Evolutionary conservation across 768 basidiomycete genomes (phyloP).

Genomic region (Hypsizygus marmoreus): DNA sequence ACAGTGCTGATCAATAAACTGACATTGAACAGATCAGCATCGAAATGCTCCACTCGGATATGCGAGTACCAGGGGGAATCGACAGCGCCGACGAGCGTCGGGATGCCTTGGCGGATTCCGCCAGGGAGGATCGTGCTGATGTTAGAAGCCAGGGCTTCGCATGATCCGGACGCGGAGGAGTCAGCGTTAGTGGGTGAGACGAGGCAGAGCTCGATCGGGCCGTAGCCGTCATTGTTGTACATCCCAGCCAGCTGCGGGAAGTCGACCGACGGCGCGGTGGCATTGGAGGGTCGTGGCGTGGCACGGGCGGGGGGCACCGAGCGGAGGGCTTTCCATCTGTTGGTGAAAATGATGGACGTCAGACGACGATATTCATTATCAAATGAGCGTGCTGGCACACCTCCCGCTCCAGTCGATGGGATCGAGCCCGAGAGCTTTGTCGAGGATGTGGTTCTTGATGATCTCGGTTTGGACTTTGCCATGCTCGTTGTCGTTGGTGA

Average conservation of each 20-base stretch:
- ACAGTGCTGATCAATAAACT: conserved; percentile 15
- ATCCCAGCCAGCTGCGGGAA: conserved; percentile 20
- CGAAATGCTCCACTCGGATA: conserved; percentile 17
- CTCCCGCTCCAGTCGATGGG: conserved; percentile 24
- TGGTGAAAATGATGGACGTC: too few species aligned
- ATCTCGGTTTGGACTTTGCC: conserved; percentile 18
- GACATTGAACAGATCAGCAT: conserved; percentile 19
- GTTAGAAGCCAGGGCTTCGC: conserved; percentile 7
- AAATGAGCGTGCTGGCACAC: conserved; percentile 5
- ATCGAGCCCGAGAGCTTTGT: conserved; percentile 20
- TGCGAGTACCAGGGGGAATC: conserved; percentile 18
- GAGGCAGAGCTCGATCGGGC: conserved; percentile 22
- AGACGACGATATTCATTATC: background rate
- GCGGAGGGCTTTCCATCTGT: background rate
- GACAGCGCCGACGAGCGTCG: conserved; percentile 18
- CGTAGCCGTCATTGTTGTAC: conserved; percentile 24
- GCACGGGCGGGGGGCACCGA: conserved; percentile 3
- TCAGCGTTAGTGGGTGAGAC: conserved; percentile 5
- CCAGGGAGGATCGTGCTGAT: conserved; percentile 16
- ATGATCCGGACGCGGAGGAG: background rate
- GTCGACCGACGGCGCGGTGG: conserved; percentile 12
- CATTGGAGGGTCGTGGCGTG: conserved; percentile 13
- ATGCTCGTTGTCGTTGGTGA: conserved; percentile 25
- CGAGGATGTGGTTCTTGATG: conserved; percentile 25
- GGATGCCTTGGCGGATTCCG: conserved; percentile 11